phyloP scores from a whole-genome alignment of 345 rosid species.

The Cardamine resedifolia region DNA sequence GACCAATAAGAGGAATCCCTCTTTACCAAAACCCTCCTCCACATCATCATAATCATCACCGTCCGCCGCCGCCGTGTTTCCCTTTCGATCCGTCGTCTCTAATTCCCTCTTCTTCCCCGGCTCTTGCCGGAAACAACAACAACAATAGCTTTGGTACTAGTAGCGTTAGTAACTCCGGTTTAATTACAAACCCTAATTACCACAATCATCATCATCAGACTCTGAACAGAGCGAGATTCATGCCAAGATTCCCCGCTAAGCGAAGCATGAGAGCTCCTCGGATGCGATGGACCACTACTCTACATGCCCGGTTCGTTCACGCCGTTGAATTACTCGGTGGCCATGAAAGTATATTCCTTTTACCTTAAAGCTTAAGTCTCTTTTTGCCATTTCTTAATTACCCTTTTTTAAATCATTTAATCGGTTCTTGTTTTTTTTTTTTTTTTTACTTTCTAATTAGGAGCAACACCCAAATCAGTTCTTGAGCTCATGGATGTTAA shows the following conservation, averaged over 20 bases:
- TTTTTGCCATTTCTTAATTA: constrained; percentile 35
- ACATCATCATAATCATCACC: constrained; percentile 29
- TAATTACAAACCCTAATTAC: constrained; percentile 40
- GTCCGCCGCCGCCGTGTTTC: constrained; percentile 37
- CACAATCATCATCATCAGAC: constrained; percentile 48
- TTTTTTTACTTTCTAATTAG: constrained; percentile 49
- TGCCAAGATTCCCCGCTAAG: constrained; percentile 54
- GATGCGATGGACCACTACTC: constrained; percentile 97
- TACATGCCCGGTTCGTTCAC: constrained; percentile 96
- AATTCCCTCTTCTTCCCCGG: constrained; percentile 43
- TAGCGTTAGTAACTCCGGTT: constrained; percentile 36
- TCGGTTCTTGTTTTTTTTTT: neutral
- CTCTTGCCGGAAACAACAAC: constrained; percentile 30
- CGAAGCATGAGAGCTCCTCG: constrained; percentile 80
- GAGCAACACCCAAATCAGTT: constrained; percentile 97
- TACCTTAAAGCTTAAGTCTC: constrained; percentile 51
- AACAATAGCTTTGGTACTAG: constrained; percentile 23
- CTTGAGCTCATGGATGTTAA: constrained; percentile 99
- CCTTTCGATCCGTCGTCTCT: constrained; percentile 54
- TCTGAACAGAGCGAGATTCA: constrained; percentile 54
- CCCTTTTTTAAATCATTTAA: constrained; percentile 45
- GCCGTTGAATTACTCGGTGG: constrained; percentile 98
- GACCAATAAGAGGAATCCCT: constrained; percentile 99
- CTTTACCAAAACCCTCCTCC: constrained; percentile 72
- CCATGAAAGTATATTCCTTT: constrained; percentile 73